These are phyloP conservation scores for Austroboletus niveus DNA, from an alignment of 1,284 basidiomycete genomes.

Conservation along the genomic window DNA sequence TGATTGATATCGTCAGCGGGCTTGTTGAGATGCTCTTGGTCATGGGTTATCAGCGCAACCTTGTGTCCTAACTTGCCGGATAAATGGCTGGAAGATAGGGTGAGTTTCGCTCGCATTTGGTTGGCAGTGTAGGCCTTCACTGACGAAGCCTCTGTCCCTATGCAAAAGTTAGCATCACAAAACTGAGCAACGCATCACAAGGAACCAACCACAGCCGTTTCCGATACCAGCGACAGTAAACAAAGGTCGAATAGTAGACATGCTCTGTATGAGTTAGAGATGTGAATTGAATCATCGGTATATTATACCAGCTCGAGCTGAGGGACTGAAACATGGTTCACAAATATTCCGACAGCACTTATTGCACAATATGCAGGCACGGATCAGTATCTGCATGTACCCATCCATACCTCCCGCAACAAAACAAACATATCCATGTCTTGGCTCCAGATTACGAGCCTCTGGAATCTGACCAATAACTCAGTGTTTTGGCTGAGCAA, in stretches of 20 bases:
- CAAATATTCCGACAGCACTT: slow-evolving; percentile 9
- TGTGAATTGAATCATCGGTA: background rate
- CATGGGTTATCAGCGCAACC: slow-evolving; percentile 67
- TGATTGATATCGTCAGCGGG: slow-evolving; percentile 55
- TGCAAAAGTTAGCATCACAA: background rate
- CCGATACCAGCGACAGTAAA: slow-evolving; percentile 58
- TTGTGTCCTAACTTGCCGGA: slow-evolving; percentile 67
- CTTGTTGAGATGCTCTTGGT: slow-evolving; percentile 49
- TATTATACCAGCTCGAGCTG: slow-evolving; percentile 4
- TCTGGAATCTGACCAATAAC: too few species aligned
- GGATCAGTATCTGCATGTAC: too few species aligned
- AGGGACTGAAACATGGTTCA: slow-evolving; percentile 18
- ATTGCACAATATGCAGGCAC: background rate
- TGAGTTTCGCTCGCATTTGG: background rate
- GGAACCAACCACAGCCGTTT: slow-evolving; percentile 34
- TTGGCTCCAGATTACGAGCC: too few species aligned
- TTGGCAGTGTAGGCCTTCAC: slow-evolving; percentile 41
- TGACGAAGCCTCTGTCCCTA: slow-evolving; percentile 60
- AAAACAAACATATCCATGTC: too few species aligned
- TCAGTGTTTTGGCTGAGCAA: background rate
- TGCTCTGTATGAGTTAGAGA: slow-evolving; percentile 12
- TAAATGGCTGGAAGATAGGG: slow-evolving; percentile 44
- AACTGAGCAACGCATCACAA: background rate
- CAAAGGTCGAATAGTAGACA: slow-evolving; percentile 42
- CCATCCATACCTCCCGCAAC: too few species aligned